These are phyloP conservation scores for Boletus bicolor DNA, from an alignment of 768 basidiomycete species.

Conservation along the genomic window DNA sequence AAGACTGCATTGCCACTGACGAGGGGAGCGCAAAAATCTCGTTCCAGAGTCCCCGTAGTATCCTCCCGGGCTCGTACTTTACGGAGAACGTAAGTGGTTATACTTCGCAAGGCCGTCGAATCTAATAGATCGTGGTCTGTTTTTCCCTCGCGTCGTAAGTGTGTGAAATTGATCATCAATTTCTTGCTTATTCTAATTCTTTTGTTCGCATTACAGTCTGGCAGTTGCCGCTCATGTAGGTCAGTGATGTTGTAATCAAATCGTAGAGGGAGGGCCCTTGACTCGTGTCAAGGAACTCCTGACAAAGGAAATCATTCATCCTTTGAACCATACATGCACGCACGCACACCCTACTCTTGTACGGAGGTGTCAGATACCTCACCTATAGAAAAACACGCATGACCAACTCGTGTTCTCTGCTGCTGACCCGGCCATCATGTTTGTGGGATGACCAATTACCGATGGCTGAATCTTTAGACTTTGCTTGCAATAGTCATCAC, in stretches of 20 bases:
- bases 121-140: neutral
- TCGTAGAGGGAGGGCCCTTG: neutral
- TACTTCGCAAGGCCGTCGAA: neutral
- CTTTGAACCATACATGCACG: neutral
- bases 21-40: neutral
- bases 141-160: neutral
- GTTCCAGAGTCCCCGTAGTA: neutral
- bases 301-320: neutral
- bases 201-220: neutral
- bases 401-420: too few relatives aligned
- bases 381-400: too few relatives aligned
- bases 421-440: too few relatives aligned
- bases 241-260: neutral
- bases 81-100: neutral
- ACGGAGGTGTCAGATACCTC: neutral
- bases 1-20: neutral
- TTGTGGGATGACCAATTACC: too few relatives aligned
- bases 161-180: neutral
- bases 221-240: neutral
- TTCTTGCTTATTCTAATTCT: neutral
- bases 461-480: too few relatives aligned
- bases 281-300: neutral
- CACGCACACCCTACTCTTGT: constrained; percentile 3
- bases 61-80: neutral
- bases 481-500: too few relatives aligned